phyloP scores from a whole-genome alignment of 2,329 filamentous ascomycete species.

The Delphinella strobiligena region DNA sequence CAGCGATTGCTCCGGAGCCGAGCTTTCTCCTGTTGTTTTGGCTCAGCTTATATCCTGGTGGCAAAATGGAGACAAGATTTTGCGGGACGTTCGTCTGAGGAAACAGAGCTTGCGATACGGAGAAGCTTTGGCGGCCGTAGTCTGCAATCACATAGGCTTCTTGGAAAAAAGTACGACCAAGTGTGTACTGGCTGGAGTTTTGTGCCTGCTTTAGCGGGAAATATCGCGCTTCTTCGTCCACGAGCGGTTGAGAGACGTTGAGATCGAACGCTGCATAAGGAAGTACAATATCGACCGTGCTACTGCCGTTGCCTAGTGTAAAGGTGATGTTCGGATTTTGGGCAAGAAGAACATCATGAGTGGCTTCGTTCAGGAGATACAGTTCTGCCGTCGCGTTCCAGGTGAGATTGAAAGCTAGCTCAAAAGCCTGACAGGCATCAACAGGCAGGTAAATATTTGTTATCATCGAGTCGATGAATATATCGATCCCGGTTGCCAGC shows the following conservation, averaged over 20 bases:
- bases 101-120: slow-evolving; percentile 15
- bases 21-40: slow-evolving; percentile 9
- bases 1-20: slow-evolving; percentile 20
- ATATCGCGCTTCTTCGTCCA: slow-evolving; percentile 6
- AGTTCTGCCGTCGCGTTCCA: slow-evolving; percentile 25
- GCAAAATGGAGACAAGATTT: slow-evolving; percentile 9
- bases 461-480: slow-evolving; percentile 29
- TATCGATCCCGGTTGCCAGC: slow-evolving; percentile 10
- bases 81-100: slow-evolving; percentile 5
- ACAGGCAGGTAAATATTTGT: slow-evolving; percentile 29
- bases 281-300: slow-evolving; percentile 13
- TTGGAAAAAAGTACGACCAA: slow-evolving; percentile 17
- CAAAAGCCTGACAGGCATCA: slow-evolving; percentile 26
- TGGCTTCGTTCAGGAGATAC: slow-evolving; percentile 27
- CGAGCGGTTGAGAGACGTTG: slow-evolving; percentile 11
- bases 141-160: slow-evolving; percentile 20
- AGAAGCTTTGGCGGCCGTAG: slow-evolving; percentile 15
- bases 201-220: slow-evolving; percentile 13
- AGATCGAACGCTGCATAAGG: slow-evolving; percentile 22
- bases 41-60: slow-evolving; percentile 2
- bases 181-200: slow-evolving; percentile 15
- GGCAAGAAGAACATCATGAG: slow-evolving; percentile 20
- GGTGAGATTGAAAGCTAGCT: slow-evolving; percentile 25
- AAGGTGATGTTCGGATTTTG: slow-evolving; percentile 27
- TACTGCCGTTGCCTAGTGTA: slow-evolving; percentile 12